Evolutionary conservation across 2,329 filamentous ascomycete genomes (phyloP).

Genomic region (Venturia asperata): DNA sequence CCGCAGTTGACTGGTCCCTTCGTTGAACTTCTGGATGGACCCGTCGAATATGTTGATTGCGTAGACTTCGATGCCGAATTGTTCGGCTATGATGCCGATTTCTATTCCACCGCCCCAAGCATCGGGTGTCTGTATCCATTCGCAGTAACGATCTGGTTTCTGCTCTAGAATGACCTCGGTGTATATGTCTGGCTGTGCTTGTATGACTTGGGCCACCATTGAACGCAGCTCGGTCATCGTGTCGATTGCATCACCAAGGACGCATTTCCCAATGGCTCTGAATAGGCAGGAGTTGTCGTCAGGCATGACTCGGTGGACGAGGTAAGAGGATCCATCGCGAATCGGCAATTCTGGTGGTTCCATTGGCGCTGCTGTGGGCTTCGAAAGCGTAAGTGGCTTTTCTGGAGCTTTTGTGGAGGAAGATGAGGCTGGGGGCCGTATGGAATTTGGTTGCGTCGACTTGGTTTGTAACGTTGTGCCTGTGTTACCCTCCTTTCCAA

Average conservation of each 20-base stretch:
- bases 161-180: slow-evolving; percentile 68
- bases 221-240: slow-evolving; percentile 66
- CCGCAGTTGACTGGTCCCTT: slow-evolving; percentile 52
- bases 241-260: slow-evolving; percentile 58
- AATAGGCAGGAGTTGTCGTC: slow-evolving; percentile 96
- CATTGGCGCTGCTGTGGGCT: slow-evolving; percentile 28
- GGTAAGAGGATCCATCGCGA: slow-evolving; percentile 48
- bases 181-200: slow-evolving; percentile 60
- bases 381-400: slow-evolving; percentile 11
- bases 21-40: slow-evolving; percentile 69
- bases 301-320: slow-evolving; percentile 85
- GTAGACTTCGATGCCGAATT: slow-evolving; percentile 80
- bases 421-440: slow-evolving; percentile 20
- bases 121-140: slow-evolving; percentile 70
- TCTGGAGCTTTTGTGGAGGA: slow-evolving; percentile 14
- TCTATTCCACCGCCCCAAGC: slow-evolving; percentile 92
- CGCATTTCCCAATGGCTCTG: slow-evolving; percentile 73
- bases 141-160: slow-evolving; percentile 65
- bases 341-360: slow-evolving; percentile 57
- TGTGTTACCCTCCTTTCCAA: slow-evolving; percentile 22
- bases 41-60: slow-evolving; percentile 71
- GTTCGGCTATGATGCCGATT: slow-evolving; percentile 72
- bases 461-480: slow-evolving; percentile 19
- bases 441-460: slow-evolving; percentile 24
- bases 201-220: slow-evolving; percentile 72